These are phyloP conservation scores for Vararia minispora DNA, from an alignment of 768 basidiomycete species.

Conservation along the genomic window DNA sequence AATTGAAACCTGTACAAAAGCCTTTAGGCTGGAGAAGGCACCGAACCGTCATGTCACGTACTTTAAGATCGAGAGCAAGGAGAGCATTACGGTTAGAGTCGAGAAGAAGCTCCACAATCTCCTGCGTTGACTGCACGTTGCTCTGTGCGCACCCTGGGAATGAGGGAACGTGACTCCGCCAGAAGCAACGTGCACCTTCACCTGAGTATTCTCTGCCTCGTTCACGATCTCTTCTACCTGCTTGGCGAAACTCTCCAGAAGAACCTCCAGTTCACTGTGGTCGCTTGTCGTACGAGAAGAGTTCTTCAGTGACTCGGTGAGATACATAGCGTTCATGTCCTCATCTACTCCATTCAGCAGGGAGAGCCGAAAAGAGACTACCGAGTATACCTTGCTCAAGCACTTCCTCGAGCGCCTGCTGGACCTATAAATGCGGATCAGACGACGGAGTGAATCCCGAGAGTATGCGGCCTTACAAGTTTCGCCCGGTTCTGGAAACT, in stretches of 20 bases:
- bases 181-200: conserved; percentile 20
- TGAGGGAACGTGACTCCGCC: background rate
- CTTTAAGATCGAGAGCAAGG: conserved; percentile 85
- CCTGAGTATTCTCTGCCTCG: conserved; percentile 82
- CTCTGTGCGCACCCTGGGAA: conserved; percentile 32
- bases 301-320: conserved; percentile 71
- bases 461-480: conserved; percentile 35
- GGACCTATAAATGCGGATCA: conserved; percentile 42
- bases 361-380: background rate
- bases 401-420: conserved; percentile 85
- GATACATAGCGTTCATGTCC: conserved; percentile 91
- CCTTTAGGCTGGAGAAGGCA: background rate
- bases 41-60: conserved; percentile 18
- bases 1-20: conserved; percentile 63
- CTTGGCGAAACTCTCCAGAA: conserved; percentile 92
- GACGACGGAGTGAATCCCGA: background rate
- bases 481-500: conserved; percentile 89
- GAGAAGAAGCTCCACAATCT: conserved; percentile 93
- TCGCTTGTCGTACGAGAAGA: conserved; percentile 53
- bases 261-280: conserved; percentile 87
- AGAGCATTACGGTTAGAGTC: conserved; percentile 93
- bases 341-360: conserved; percentile 51
- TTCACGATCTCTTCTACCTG: conserved; percentile 96
- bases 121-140: conserved; percentile 95
- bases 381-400: conserved; percentile 61